phyloP scores from a whole-genome alignment of 129 eudicot genomes.

The Chrysanthemum lavandulifolium region DNA sequence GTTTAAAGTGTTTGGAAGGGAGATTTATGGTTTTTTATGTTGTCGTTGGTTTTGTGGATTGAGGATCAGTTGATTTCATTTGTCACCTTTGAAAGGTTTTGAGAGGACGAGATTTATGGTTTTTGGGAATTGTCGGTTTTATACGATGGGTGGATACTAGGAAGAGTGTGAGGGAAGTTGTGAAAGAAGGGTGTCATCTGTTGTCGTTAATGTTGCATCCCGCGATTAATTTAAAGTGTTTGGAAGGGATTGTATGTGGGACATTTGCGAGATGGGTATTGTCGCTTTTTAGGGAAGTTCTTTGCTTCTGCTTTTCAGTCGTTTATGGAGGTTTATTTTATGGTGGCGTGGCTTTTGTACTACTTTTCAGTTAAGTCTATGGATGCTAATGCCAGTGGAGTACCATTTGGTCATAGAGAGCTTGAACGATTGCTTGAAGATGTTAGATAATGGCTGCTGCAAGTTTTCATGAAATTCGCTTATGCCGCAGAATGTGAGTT shows the following conservation, averaged over 20 bases:
- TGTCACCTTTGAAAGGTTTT: too few species aligned
- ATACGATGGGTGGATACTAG: conserved; percentile 75
- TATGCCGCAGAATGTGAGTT: conserved; percentile 24
- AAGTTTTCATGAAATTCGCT: conserved; percentile 25
- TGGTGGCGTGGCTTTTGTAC: conserved; percentile 86
- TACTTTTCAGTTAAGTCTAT: conserved; percentile 74
- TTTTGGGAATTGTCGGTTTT: too few species aligned
- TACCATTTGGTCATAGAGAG: conserved; percentile 76
- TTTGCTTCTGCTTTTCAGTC: conserved; percentile 70
- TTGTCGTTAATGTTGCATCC: conserved; percentile 62
- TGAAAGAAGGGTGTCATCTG: conserved; percentile 83
- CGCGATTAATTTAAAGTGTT: conserved; percentile 66
- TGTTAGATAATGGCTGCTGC: conserved; percentile 42
- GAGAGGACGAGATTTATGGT: too few species aligned
- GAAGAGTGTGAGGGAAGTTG: conserved; percentile 81
- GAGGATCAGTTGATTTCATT: too few species aligned
- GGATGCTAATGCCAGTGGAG: conserved; percentile 66
- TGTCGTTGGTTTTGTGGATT: too few species aligned
- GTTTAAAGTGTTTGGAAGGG: too few species aligned
- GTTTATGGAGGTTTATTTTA: conserved; percentile 79
- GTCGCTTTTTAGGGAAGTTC: conserved; percentile 56
- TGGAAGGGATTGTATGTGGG: conserved; percentile 81
- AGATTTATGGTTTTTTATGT: too few species aligned
- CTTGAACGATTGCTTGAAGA: conserved; percentile 71
- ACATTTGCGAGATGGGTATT: conserved; percentile 64